These are phyloP conservation scores for Apiospora sp. DNA, from an alignment of 2,329 filamentous ascomycete genomes.

Conservation along the genomic window DNA sequence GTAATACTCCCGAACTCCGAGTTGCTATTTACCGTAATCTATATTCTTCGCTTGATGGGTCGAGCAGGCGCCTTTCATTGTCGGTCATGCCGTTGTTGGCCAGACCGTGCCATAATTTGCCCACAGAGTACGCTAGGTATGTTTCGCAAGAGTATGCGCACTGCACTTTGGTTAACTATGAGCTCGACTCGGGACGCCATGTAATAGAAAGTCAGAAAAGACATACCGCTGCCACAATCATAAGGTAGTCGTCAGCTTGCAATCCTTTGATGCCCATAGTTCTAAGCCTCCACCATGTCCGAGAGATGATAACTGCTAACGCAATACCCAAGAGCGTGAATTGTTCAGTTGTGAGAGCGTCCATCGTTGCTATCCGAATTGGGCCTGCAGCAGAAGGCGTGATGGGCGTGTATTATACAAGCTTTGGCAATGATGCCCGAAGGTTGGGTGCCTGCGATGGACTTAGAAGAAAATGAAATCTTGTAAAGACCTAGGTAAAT, in stretches of 20 bases:
- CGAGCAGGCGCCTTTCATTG: conserved; percentile 47
- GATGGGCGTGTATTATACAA: too few relatives aligned
- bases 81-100: conserved; percentile 64
- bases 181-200: neutral
- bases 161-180: neutral
- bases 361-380: neutral
- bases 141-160: neutral
- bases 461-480: too few relatives aligned
- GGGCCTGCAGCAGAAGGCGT: too few relatives aligned
- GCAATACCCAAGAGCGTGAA: conserved; percentile 60
- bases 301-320: conserved; percentile 56
- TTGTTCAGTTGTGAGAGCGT: neutral
- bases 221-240: conserved; percentile 52
- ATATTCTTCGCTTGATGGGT: neutral
- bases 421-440: too few relatives aligned
- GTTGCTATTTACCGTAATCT: neutral
- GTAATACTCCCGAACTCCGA: neutral
- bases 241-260: conserved; percentile 66
- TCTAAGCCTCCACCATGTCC: conserved; percentile 57
- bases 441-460: too few relatives aligned
- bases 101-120: conserved; percentile 46
- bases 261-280: conserved; percentile 57
- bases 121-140: neutral
- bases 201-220: too few relatives aligned
- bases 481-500: too few relatives aligned